Evolutionary conservation across 2,329 filamentous ascomycete genomes (phyloP).

Genomic region (Ustulina deusta): DNA sequence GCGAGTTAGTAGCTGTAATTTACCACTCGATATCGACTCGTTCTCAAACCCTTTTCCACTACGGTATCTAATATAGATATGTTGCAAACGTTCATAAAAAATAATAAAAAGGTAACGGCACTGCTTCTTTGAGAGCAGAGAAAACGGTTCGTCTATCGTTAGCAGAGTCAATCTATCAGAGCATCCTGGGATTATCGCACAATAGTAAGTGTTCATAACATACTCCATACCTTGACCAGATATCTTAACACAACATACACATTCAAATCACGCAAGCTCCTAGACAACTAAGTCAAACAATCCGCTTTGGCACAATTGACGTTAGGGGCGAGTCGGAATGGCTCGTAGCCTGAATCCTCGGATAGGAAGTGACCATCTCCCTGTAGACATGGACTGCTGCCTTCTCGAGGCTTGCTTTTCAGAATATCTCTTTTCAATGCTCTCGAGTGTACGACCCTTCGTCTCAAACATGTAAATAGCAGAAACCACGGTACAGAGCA

Average conservation of each 20-base stretch:
- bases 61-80: no score
- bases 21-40: no score
- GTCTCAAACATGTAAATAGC: slow-evolving; percentile 58
- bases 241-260: neutral
- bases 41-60: no score
- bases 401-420: slow-evolving; percentile 33
- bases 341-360: slow-evolving; percentile 25
- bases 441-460: slow-evolving; percentile 56
- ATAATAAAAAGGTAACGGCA: no score
- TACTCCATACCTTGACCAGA: neutral
- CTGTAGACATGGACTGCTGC: slow-evolving; percentile 14
- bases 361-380: slow-evolving; percentile 25
- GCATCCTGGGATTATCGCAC: no score
- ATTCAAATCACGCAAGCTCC: neutral
- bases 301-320: neutral
- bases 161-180: no score
- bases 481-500: slow-evolving; percentile 54
- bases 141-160: no score
- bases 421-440: slow-evolving; percentile 50
- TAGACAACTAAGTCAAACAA: neutral
- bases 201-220: neutral
- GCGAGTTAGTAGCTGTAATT: no score
- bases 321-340: slow-evolving; percentile 28
- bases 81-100: no score
- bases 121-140: no score